Evolutionary conservation across 306 rosid genomes (phyloP), one percentile per base, ranked within the genome.

Genomic region (Delonix regia): DNA sequence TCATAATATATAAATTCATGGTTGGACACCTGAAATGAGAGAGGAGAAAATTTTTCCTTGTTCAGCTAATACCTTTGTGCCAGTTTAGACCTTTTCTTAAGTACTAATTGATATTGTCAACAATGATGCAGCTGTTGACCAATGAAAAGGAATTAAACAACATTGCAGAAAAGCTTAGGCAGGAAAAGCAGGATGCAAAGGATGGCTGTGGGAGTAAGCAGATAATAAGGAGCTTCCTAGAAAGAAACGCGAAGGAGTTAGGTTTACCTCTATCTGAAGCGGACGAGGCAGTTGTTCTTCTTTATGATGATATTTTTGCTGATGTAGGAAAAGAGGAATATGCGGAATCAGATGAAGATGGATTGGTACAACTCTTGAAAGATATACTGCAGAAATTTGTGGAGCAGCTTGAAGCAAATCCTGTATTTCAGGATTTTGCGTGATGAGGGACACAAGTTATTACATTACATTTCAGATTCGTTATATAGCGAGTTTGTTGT

Each of bases 321-420:
- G 96, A 92, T 45, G 57, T 85, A 15, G 83, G 72, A 8, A 81
- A 75, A 66, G 86, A 56, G 33, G 83, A 87, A 51, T 65, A 56
- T 41, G 33, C 9, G 10, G 87, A 83, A 61, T 78, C 71, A 22
- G 88, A 82, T 12, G 85, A 85, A 81, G 86, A 86, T 47, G 75
- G 81, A 53, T 55, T 85, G 42, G 86, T 74, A 72, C 69, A 75
- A 68, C 86, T 89, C 36, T 30, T 87, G 78, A 88, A 90, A 88
- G 86, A 82, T 69, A 76, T 90, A 73, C 87, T 93, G 6, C 65
- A 86, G 81, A 84, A 83, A 71, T 90, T 95, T 19, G 90, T 92
- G 0, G 89, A 89, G 87, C 96, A 87, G 87, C 98, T 95, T 33
- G 92, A 95, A 86, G 83, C 76, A 8, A 89, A 25, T 79, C 99